Evolutionary conservation across 805 yeast genomes (phyloP), one percentile per base, ranked within the genome.

Genomic region (Wickerhamomyces alni): DNA sequence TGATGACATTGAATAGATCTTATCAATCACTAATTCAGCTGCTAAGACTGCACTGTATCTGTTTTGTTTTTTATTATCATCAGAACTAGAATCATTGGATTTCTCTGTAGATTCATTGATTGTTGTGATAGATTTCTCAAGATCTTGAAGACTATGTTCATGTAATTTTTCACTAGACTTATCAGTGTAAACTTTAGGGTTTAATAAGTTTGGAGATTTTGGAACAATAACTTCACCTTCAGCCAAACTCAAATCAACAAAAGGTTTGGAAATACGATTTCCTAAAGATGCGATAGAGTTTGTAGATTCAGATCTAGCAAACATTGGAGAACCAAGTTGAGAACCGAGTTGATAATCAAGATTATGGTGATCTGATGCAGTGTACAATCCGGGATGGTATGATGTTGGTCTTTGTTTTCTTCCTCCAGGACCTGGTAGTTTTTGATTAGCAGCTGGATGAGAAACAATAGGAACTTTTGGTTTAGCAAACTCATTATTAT

Each of bases 391-490:
- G 15, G 95, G 94, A 55, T 85, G 89, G 54, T 82, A 85, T 9
- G 93, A 83, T 0, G 91, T 84, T 31, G 95, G 94, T 57, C 95
- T 74, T 41, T 87, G 89, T 53, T 75, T 80, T 57, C 77, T 73
- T 37, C 69, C 67, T 22, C 70, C 74, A 8, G 75, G 73, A n/a
- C 56, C 55, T 13, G 60, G 58, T 17, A 58, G 41, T 38, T 54
- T 58, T 34, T 52, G 56, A 30, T 33, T 47, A 21, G 47, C 43
- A 27, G 34, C 36, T n/a, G 47, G 43, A 16, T 42, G 38, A 1
- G 51, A 21, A 25, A 36, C 40, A 13, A 41, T 28, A 19, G 60
- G 60, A 19, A 52, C 38, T 40, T 49, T 52, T 39, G 59, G 59
- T 21, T 46, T 44, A 13, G 41, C 44, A 26, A 53, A 54, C 2